A percentile compares a stretch with the other conserved stretches of the same genome.
Conservation (phyloP, 2,329 filamentous ascomycete genomes). For the Verticillium dahliae region DNA sequence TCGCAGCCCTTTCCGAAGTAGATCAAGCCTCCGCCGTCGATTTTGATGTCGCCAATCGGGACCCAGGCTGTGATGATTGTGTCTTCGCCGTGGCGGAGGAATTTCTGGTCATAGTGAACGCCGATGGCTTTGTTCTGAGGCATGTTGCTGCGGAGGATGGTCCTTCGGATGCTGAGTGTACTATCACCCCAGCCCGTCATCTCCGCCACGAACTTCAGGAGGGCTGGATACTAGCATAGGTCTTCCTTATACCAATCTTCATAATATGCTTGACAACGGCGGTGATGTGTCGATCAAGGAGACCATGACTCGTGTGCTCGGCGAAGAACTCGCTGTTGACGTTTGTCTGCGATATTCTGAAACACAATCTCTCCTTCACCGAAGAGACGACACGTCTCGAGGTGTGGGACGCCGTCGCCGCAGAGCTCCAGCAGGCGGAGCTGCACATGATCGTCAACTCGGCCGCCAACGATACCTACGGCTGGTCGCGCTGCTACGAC, state of each 20-base stretch:
- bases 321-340: conserved; percentile 43
- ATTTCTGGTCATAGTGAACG: conserved; percentile 56
- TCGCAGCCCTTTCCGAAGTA: conserved; percentile 44
- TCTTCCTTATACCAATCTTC: conserved; percentile 37
- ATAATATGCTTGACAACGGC: conserved; percentile 44
- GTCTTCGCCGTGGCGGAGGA: conserved; percentile 46
- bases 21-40: conserved; percentile 51
- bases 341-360: conserved; percentile 47
- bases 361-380: conserved; percentile 50
- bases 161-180: conserved; percentile 31
- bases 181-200: conserved; percentile 48
- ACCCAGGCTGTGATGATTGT: conserved; percentile 52
- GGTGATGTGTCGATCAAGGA: conserved; percentile 39
- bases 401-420: conserved; percentile 46
- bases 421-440: conserved; percentile 27
- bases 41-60: conserved; percentile 44
- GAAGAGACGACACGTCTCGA: conserved; percentile 47
- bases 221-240: conserved; percentile 44
- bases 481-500: conserved; percentile 36
- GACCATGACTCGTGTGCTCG: conserved; percentile 39
- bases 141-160: conserved; percentile 49
- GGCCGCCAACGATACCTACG: conserved; percentile 32
- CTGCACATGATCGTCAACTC: conserved; percentile 20
- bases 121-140: conserved; percentile 51
- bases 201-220: conserved; percentile 40